Evolutionary conservation across 495 filamentous ascomycete species (phyloP), one percentile per base, ranked within the genome.

Genomic region (Cudoniella acicularis): DNA sequence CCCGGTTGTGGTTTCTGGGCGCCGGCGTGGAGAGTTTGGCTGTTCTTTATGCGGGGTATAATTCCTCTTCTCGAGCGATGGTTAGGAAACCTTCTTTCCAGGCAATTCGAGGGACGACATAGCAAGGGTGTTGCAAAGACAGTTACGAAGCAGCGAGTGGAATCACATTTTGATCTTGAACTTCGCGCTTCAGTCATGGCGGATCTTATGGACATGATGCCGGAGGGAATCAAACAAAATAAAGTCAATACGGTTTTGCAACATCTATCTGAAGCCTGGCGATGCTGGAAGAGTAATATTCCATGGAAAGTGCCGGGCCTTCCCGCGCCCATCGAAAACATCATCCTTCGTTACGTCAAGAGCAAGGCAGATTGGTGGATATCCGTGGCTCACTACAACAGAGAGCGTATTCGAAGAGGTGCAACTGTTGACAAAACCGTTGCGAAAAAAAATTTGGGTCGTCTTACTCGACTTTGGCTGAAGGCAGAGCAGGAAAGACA

Each of bases 271-370:
- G 94, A 99, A 75, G 94, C 94, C 9, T 99, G 94, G 94, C 81
- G 94, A 72, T 99, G 94, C 74, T 99, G 94, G 94, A 99, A 99
- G 88, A 96, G 92, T 80, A 98, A 98, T 67, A 98, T 98, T 65
- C 94, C 94, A 3, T 98, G 94, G 94, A 98, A 98, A 75, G 94
- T 98, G 1, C 94, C 94, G 54, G 94, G 94, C 25, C 72, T 98
- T 51, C 94, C 94, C 42, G 95, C 95, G 2, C 92, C 94, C 1
- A 98, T 98, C 56, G 94, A 98, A 73, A 98, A 98, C 67, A 96
- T 98, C 65, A 98, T 98, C 67, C 80, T 98, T 58, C 87, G 94
- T 60, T 98, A 98, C 64, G 94, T 98, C 58, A 98, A 98, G 80
- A 90, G 90, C 70, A 98, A 98, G 76, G 95, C 94, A 23, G 94